Base-by-base conservation (phyloP, 139 green algal species). In the Choricystis sp. region DNA sequence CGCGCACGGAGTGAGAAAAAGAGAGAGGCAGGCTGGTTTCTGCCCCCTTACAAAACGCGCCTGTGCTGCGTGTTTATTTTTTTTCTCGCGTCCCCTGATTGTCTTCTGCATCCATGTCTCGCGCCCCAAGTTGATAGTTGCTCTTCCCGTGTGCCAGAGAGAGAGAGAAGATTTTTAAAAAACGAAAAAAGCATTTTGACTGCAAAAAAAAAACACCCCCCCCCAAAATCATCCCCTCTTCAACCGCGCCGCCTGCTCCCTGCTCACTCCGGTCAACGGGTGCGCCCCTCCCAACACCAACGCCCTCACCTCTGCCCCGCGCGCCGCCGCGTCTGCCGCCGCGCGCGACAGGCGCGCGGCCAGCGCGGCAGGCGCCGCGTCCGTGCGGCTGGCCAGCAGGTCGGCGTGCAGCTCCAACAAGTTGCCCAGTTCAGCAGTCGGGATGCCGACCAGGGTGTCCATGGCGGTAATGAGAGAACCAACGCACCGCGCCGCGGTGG, bases 1-100 rank as follows among this genome's bases (percentile, higher is more conserved):
- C 48, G 56, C 70, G 76, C 57, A 52, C 40, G 40, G 40, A 16
- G 40, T 52, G 40, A 52, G 9, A 16, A 52, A 9, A 16, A 21
- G 40, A 16, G 9, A 52, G 40, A 16, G 40, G 40, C 9, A 9
- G 40, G 9, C 40, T 52, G 40, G 40, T 52, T 9, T 52, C 9
- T 52, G 40, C 40, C 9, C 40, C 9, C 16, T 52, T 52, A 21
- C 9, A 52, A 52, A 16, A 52, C 40, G 40, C 9, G 9, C 16
- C 9, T 9, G 40, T 52, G 40, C 9, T 9, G 40, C 40, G 40
- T 52, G 9, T 52, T 52, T 52, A 21, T 52, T 16, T 16, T 52
- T 9, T 52, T 52, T 9, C 40, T 52, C 40, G 40, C 9, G 9
- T 21, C 40, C 9, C 40, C 9, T 52, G 9, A 21, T 52, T 52